Conservation (phyloP, 176 grass and related monocot species). For the Dendrocalamus sinicus region DNA sequence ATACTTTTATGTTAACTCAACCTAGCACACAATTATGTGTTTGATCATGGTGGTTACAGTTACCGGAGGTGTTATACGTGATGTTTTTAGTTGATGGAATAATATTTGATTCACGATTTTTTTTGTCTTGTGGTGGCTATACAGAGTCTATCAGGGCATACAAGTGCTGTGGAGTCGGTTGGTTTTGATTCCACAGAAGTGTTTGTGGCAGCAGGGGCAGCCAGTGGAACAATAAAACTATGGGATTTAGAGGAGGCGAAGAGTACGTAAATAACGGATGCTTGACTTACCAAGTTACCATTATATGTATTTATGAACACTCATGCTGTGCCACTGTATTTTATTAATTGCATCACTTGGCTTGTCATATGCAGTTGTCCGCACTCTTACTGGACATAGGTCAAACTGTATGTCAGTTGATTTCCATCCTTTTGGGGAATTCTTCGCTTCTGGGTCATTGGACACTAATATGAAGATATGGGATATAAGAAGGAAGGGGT, state of each 20-base stretch:
- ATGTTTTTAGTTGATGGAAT: neutral
- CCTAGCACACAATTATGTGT: neutral
- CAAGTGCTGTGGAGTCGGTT: slow-evolving; percentile 90
- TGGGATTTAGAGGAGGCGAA: slow-evolving; percentile 96
- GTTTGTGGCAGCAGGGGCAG: slow-evolving; percentile 89
- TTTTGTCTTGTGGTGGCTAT: slow-evolving; percentile 19
- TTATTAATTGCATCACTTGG: slow-evolving; percentile 14
- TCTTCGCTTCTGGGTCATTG: slow-evolving; percentile 92
- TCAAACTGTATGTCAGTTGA: slow-evolving; percentile 95
- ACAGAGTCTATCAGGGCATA: slow-evolving; percentile 91
- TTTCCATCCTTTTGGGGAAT: slow-evolving; percentile 97
- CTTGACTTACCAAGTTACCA: slow-evolving; percentile 34
- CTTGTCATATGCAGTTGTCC: slow-evolving; percentile 69
- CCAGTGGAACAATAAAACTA: slow-evolving; percentile 90
- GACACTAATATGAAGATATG: slow-evolving; percentile 98
- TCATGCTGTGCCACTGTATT: neutral
- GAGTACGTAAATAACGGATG: slow-evolving; percentile 54
- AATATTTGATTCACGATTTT: slow-evolving; percentile 19
- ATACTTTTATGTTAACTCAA: slow-evolving; percentile 25
- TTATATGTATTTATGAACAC: slow-evolving; percentile 1
- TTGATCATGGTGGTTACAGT: neutral
- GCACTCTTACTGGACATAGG: slow-evolving; percentile 87
- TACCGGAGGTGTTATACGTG: neutral
- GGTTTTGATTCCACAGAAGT: slow-evolving; percentile 90
- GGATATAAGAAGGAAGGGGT: slow-evolving; percentile 94